A percentile compares a stretch with the other conserved stretches of the same genome.
Conservation (phyloP, 495 filamentous ascomycete genomes). For the Penicillium ochrochloron region DNA sequence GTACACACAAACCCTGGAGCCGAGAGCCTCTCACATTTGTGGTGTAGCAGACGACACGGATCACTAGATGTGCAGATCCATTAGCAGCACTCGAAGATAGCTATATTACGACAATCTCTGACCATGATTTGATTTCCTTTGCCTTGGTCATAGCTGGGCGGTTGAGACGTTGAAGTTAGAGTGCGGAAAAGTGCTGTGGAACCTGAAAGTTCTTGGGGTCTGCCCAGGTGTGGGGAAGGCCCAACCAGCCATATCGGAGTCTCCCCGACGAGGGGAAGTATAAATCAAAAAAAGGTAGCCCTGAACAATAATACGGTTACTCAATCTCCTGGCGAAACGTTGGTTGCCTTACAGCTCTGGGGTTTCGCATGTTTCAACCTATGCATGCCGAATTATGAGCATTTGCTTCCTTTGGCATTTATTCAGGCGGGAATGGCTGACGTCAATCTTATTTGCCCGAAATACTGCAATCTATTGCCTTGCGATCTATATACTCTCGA, state of each 20-base stretch:
- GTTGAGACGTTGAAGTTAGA: neutral
- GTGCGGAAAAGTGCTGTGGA: conserved; percentile 1
- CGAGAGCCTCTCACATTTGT: conserved; percentile 25
- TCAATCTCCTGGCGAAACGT: neutral
- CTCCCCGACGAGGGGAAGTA: neutral
- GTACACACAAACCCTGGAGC: neutral
- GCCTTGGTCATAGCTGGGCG: neutral
- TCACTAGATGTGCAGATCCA: conserved; percentile 16
- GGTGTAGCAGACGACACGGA: conserved; percentile 31
- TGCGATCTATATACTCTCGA: too few species aligned
- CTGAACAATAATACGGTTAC: neutral
- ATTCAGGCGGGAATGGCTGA: neutral
- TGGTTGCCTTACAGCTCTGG: neutral
- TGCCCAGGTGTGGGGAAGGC: neutral
- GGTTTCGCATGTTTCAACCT: neutral
- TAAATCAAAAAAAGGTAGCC: neutral
- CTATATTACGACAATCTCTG: neutral
- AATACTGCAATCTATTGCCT: too few species aligned
- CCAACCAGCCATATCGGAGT: neutral
- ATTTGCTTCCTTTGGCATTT: too few species aligned
- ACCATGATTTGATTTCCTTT: conserved; percentile 24
- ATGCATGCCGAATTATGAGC: neutral
- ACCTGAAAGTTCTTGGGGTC: neutral
- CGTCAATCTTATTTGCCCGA: too few species aligned
- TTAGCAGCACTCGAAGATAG: neutral